Conservation (phyloP, 805 yeast species). For the Wickerhamiella azyma region DNA sequence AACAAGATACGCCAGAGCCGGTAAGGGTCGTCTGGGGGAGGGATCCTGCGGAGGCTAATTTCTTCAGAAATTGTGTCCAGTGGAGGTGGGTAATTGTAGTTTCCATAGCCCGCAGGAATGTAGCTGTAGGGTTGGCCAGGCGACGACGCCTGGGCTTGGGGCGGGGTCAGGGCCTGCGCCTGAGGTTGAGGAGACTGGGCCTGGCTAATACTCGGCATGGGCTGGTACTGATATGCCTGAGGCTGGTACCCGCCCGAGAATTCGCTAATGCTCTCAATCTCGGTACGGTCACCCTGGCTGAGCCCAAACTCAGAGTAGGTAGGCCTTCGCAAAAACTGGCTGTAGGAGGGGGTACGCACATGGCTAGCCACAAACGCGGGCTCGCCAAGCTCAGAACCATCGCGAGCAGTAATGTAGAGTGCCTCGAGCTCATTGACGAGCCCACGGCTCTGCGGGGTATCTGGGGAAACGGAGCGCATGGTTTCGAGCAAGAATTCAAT, state of each 20-base stretch:
- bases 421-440: slow-evolving; percentile 53
- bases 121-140: not conserved
- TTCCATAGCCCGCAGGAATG: slow-evolving; percentile 17
- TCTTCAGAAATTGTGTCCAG: slow-evolving; percentile 21
- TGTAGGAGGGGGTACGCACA: slow-evolving; percentile 13
- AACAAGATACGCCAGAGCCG: not conserved
- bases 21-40: not conserved
- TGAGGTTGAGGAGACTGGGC: not conserved
- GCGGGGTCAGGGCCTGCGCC: slow-evolving; percentile 2
- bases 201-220: too few relatives aligned
- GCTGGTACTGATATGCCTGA: too few relatives aligned
- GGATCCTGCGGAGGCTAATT: slow-evolving; percentile 8
- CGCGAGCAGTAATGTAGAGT: slow-evolving; percentile 39
- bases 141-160: not conserved
- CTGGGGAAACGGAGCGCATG: slow-evolving; percentile 35
- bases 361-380: not conserved
- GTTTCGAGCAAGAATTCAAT: slow-evolving; percentile 57
- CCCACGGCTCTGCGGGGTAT: slow-evolving; percentile 52
- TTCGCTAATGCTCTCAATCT: not conserved
- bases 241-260: not conserved
- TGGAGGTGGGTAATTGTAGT: slow-evolving; percentile 20
- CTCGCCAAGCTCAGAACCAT: not conserved
- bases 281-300: slow-evolving; percentile 16
- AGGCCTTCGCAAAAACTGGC: slow-evolving; percentile 19
- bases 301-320: slow-evolving; percentile 20